Evolutionary conservation across 2,329 filamentous ascomycete genomes (phyloP).

Genomic region (Atkinsonella hypoxylon): DNA sequence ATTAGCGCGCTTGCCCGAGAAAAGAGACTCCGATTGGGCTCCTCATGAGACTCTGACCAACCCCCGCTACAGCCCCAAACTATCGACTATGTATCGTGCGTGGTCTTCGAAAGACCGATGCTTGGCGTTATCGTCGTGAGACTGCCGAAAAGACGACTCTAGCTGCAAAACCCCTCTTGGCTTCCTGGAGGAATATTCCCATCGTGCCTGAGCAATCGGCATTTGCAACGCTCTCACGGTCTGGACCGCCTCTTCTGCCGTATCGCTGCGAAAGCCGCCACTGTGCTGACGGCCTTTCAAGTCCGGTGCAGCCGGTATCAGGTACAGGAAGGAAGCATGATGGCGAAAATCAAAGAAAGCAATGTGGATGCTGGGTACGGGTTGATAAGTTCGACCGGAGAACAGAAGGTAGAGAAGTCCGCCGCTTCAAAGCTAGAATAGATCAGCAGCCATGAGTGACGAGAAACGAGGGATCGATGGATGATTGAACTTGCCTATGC

Average conservation of each 20-base stretch:
- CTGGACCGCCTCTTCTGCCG: not conserved
- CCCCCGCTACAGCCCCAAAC: not conserved
- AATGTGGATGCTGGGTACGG: not conserved
- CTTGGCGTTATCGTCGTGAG: not conserved
- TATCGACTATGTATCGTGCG: not conserved
- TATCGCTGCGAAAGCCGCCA: not conserved
- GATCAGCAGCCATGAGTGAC: not conserved
- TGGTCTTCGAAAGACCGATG: not conserved
- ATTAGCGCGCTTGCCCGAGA: no score
- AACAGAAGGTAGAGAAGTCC: not conserved
- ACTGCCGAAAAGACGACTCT: not conserved
- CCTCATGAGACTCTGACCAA: no score
- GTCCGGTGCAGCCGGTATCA: constrained; percentile 1
- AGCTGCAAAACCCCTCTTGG: not conserved
- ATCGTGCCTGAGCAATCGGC: not conserved
- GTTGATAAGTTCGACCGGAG: no score
- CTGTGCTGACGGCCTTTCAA: not conserved
- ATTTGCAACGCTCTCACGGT: not conserved
- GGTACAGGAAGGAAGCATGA: not conserved
- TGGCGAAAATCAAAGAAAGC: not conserved
- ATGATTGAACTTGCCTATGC: not conserved
- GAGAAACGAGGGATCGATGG: not conserved
- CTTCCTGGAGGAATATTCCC: not conserved
- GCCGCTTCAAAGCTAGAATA: not conserved
- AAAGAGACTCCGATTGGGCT: no score